Evolutionary conservation across 2,329 filamentous ascomycete species (phyloP).

Genomic region (Botrytis galanthina): DNA sequence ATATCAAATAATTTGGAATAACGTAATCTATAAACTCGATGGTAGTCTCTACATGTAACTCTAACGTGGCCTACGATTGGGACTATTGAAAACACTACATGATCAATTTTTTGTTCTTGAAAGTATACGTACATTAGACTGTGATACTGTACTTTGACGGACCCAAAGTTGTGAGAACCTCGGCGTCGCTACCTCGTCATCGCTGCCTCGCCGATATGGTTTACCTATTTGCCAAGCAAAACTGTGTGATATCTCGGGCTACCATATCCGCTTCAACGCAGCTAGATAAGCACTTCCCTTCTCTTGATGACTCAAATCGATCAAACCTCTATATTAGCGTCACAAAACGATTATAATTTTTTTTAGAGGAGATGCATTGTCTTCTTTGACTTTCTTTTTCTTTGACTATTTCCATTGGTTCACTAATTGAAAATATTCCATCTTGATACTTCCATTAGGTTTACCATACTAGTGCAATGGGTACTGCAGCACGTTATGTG

Average conservation of each 20-base stretch:
- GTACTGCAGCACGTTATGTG: not conserved
- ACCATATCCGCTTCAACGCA: not conserved
- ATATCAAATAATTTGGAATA: not conserved
- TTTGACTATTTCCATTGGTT: not conserved
- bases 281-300: not conserved
- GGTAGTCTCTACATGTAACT: not conserved
- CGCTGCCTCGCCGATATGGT: not conserved
- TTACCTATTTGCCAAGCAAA: not conserved
- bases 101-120: not conserved
- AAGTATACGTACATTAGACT: not conserved
- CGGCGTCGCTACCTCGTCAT: not conserved
- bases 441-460: too few species aligned
- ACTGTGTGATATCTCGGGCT: not conserved
- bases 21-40: not conserved
- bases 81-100: not conserved
- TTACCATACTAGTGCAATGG: not conserved
- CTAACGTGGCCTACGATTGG: not conserved
- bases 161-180: not conserved
- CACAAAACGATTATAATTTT: accelerated
- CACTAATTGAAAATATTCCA: not conserved
- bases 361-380: not conserved
- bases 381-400: not conserved
- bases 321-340: not conserved
- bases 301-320: not conserved
- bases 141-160: not conserved